Percentiles rank a stretch among this genome's conserved stretches.
phyloP scores from a whole-genome alignment of 306 rosid genomes.

The Dryas alaskensis region DNA sequence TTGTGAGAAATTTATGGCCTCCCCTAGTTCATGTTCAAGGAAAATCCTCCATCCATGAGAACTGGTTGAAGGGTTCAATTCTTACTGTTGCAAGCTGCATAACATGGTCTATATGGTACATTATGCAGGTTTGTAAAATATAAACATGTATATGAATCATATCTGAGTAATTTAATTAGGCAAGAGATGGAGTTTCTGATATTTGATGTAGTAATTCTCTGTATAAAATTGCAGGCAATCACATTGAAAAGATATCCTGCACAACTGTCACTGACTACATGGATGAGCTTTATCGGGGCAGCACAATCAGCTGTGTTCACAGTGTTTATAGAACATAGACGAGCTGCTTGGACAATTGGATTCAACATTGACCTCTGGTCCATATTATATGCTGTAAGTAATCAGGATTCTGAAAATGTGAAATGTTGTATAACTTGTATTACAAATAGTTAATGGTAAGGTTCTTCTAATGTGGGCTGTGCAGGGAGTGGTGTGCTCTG shows the following conservation, averaged over 20 bases:
- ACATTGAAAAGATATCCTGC: slow-evolving; percentile 84
- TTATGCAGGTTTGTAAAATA: slow-evolving; percentile 64
- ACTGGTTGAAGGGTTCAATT: slow-evolving; percentile 78
- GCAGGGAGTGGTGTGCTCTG: slow-evolving; percentile 68
- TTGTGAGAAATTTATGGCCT: slow-evolving; percentile 45
- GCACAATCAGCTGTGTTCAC: slow-evolving; percentile 74
- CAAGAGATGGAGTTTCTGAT: neutral
- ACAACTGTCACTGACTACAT: slow-evolving; percentile 63
- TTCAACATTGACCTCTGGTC: slow-evolving; percentile 69
- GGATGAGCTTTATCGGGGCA: slow-evolving; percentile 76
- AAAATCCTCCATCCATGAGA: slow-evolving; percentile 36
- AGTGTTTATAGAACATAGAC: slow-evolving; percentile 38
- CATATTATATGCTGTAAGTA: slow-evolving; percentile 63
- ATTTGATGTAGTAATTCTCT: neutral
- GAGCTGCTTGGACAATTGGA: slow-evolving; percentile 67
- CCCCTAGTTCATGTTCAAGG: slow-evolving; percentile 53
- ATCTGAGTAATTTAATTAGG: neutral
- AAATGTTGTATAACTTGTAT: neutral
- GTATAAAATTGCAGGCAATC: slow-evolving; percentile 46
- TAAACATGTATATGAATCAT: neutral
- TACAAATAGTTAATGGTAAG: neutral
- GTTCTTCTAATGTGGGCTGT: slow-evolving; percentile 10
- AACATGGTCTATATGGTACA: slow-evolving; percentile 71
- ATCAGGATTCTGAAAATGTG: neutral
- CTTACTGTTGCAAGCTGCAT: slow-evolving; percentile 67